Evolutionary conservation across 768 basidiomycete species (phyloP), one percentile per base, ranked within the genome.

Genomic region (Boletus edulis): DNA sequence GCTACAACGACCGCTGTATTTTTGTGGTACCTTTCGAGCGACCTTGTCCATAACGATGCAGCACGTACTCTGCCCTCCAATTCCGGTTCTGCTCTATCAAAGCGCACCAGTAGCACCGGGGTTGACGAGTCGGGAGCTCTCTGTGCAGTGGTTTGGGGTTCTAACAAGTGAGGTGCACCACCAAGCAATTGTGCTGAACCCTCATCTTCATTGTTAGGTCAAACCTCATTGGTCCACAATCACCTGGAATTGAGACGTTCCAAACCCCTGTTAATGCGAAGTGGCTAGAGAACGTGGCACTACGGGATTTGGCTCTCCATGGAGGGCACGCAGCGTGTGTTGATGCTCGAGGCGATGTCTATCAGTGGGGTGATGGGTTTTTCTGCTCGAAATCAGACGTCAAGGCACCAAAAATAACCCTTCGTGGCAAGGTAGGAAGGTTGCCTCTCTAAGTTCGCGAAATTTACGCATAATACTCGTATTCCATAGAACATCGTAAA

Each of bases 321-420:
- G 76, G 80, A 53, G 74, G 72, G 32, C 83, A 88, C 58, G 88
- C 83, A 1, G 90, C 85, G 14, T 91, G 88, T 57, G 81, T 93
- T 18, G 90, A 93, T 63, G 83, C 82, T 9, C 78, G 81, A 35
- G 92, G 91, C 24, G 86, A 94, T 61, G 85, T 91, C 3, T 88
- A 90, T 62, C 89, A 92, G 61, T 94, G 91, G 91, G 91, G 91
- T 0, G 76, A 78, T 40, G 85, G 80, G 0, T 88, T 84, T 68
- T 78, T 77, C 58, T 76, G 76, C 15, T 58, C 66, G 8, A 59
- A 68, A 15, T 48, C 69, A 44, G 54, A 69, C 27, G 58, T 58
- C 59, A 59, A 62, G 24, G 59, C 57, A 29, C 86, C 86, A 6
- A 77, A 72, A 29, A 69, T 78, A 42, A 87, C 86, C 1, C 66